phyloP scores from a whole-genome alignment of 208 protist genomes.

The Trypanosoma grayi region DNA sequence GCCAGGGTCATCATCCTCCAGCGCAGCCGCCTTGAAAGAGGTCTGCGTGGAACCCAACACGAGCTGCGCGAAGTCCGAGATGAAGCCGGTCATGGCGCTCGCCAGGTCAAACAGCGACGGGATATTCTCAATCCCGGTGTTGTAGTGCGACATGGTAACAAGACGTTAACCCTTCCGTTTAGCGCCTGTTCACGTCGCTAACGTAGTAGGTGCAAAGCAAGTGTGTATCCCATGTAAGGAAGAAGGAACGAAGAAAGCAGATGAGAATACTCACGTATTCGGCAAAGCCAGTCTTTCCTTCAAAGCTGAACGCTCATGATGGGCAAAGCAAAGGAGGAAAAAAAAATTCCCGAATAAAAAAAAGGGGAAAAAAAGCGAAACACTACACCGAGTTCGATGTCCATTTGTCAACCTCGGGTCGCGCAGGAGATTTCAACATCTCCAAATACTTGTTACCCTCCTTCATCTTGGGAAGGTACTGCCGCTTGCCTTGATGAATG shows the following conservation, averaged over 20 bases:
- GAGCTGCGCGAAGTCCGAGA: conserved; percentile 75
- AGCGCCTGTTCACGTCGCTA: too few relatives aligned
- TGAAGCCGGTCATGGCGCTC: conserved; percentile 60
- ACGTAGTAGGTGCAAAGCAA: neutral
- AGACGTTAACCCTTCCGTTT: conserved; percentile 3
- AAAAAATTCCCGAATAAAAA: conserved; percentile 8
- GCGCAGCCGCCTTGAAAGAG: conserved; percentile 59
- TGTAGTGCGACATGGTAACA: conserved; percentile 76
- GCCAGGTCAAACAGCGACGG: conserved; percentile 79
- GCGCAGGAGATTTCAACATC: conserved; percentile 25
- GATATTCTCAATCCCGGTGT: conserved; percentile 82
- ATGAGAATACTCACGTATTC: too few relatives aligned
- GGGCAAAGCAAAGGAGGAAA: neutral
- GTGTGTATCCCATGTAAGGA: too few relatives aligned
- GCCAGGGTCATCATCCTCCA: conserved; percentile 58
- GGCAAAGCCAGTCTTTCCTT: too few relatives aligned
- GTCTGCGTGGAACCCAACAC: conserved; percentile 64
- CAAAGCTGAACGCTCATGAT: too few relatives aligned
- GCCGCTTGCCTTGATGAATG: conserved; percentile 50
- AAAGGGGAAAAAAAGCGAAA: conserved; percentile 16
- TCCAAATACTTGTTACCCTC: conserved; percentile 25
- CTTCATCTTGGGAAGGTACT: conserved; percentile 43
- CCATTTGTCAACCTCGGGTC: conserved; percentile 37
- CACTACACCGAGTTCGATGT: neutral
- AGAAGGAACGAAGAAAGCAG: too few relatives aligned